Evolutionary conservation across 1,284 basidiomycete species (phyloP).

Genomic region (Moesziomyces aphidis): DNA sequence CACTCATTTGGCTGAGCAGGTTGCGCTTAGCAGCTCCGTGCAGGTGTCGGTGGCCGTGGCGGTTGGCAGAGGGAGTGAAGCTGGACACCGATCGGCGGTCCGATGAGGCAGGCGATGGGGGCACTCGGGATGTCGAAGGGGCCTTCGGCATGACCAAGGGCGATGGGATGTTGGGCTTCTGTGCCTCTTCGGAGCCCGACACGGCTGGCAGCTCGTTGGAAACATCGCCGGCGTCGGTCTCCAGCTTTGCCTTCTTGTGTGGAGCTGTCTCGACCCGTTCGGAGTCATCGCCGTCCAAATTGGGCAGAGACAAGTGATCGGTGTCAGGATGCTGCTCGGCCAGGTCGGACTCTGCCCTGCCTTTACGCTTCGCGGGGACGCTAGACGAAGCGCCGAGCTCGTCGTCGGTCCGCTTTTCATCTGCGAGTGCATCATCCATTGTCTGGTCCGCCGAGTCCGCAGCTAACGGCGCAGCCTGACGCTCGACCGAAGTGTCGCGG

Average conservation of each 20-base stretch:
- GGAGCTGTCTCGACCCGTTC: background rate
- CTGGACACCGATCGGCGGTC: constrained; percentile 36
- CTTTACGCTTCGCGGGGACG: background rate
- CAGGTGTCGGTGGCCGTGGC: constrained; percentile 40
- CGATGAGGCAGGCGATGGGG: constrained; percentile 44
- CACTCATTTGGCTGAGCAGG: constrained; percentile 28
- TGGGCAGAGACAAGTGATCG: background rate
- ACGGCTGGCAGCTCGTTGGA: background rate
- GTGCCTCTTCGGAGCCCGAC: background rate
- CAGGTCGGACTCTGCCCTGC: background rate
- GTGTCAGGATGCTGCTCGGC: background rate
- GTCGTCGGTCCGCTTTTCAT: background rate
- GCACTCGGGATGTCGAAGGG: constrained; percentile 18
- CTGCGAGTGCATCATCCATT: background rate
- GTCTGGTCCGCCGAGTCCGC: background rate
- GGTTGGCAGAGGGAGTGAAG: constrained; percentile 42
- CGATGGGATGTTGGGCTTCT: background rate
- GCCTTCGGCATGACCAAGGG: background rate
- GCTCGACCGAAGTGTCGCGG: constrained; percentile 34
- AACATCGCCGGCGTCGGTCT: background rate
- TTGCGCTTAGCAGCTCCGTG: constrained; percentile 36
- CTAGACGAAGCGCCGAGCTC: background rate
- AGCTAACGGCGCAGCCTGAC: constrained; percentile 5
- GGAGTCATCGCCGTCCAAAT: background rate
- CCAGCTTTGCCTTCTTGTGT: background rate